These are phyloP conservation scores for Cyberlindnera saturnus DNA, from an alignment of 805 yeast species.

Conservation along the genomic window DNA sequence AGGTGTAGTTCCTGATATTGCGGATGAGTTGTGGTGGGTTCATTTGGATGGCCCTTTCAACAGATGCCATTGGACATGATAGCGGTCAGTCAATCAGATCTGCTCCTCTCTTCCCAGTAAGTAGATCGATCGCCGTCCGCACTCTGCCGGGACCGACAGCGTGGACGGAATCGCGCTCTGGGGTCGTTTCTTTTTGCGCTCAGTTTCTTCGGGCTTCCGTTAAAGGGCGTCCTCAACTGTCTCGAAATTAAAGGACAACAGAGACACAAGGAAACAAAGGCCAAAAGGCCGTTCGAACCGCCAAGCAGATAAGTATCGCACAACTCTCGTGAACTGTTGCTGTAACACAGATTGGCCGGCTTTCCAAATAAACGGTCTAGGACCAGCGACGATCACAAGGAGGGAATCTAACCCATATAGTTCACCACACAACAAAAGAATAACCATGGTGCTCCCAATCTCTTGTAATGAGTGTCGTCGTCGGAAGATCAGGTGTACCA, in stretches of 20 bases:
- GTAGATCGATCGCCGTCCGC: background rate
- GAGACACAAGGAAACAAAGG: background rate
- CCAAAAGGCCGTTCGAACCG: too few species aligned
- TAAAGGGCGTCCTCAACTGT: background rate
- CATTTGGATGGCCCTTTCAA: background rate
- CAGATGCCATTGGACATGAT: too few species aligned
- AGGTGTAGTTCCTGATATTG: conserved; percentile 14
- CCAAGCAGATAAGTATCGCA: too few species aligned
- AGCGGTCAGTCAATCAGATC: too few species aligned
- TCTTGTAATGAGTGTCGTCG: conserved; percentile 24
- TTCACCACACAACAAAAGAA: background rate
- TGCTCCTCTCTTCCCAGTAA: too few species aligned
- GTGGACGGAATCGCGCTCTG: too few species aligned
- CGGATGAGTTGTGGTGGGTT: conserved; percentile 9
- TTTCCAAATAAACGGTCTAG: too few species aligned
- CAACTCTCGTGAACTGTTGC: too few species aligned
- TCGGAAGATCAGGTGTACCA: conserved; percentile 20
- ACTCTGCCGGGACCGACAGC: too few species aligned
- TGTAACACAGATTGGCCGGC: too few species aligned
- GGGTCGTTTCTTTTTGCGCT: too few species aligned
- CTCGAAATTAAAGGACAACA: background rate
- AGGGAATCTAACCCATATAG: background rate
- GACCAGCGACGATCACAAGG: background rate
- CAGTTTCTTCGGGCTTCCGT: background rate
- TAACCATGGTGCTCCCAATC: conserved; percentile 15